phyloP scores from a whole-genome alignment of 2,329 filamentous ascomycete genomes.

The Fusarium vanettenii region DNA sequence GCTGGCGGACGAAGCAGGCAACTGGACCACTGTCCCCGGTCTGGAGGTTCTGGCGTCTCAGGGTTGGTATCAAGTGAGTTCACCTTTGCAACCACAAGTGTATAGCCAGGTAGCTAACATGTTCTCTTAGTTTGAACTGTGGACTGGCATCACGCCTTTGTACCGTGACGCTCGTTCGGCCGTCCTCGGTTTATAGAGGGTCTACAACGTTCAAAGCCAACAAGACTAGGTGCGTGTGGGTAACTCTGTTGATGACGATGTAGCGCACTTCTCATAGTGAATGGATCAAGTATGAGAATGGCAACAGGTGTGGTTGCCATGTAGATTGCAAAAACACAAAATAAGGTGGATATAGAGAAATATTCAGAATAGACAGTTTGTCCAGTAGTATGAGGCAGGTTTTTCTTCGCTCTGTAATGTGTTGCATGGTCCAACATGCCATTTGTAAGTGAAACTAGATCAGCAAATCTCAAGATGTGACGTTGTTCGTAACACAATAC shows the following conservation, averaged over 20 bases:
- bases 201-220: not conserved
- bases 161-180: conserved; percentile 76
- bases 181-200: conserved; percentile 56
- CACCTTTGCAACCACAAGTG: not conserved
- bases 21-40: conserved; percentile 87
- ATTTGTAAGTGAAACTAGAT: conserved; percentile 5
- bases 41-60: conserved; percentile 91
- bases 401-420: not conserved
- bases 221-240: not conserved
- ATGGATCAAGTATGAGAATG: not conserved
- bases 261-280: not conserved
- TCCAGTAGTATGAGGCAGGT: not conserved
- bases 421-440: conserved; percentile 2
- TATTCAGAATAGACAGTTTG: conserved; percentile 1
- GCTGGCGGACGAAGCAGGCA: conserved; percentile 75
- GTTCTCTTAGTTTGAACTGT: conserved; percentile 74
- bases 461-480: conserved; percentile 13
- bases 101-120: conserved; percentile 30
- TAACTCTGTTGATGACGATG: not conserved
- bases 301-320: not conserved
- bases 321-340: conserved; percentile 8
- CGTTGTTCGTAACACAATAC: conserved; percentile 23
- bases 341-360: conserved; percentile 2
- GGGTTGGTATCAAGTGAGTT: conserved; percentile 83
- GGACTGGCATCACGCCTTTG: conserved; percentile 83